Conservation (phyloP, 2,329 filamentous ascomycete genomes). For the Anisogramma anomala region DNA sequence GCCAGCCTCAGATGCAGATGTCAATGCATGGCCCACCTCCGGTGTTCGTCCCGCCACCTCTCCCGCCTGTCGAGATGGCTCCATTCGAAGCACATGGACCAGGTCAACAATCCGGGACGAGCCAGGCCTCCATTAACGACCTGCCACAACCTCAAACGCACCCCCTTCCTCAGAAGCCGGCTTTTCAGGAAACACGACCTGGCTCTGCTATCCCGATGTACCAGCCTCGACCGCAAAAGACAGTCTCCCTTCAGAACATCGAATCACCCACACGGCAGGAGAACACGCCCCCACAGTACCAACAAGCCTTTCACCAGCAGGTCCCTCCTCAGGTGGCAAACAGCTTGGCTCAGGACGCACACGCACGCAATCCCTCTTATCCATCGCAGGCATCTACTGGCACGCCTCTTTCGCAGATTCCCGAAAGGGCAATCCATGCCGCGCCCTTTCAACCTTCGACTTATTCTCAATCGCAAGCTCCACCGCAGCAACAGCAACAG, state of each 20-base stretch:
- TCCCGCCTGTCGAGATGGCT: slow-evolving; percentile 16
- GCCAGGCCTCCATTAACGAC: slow-evolving; percentile 36
- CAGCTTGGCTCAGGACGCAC: slow-evolving; percentile 45
- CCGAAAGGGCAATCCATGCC: slow-evolving; percentile 83
- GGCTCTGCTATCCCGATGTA: slow-evolving; percentile 61
- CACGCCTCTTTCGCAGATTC: slow-evolving; percentile 82
- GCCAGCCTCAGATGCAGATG: slow-evolving; percentile 19
- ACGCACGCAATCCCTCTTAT: slow-evolving; percentile 58
- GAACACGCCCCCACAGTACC: slow-evolving; percentile 40
- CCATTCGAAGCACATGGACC: slow-evolving; percentile 2
- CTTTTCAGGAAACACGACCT: slow-evolving; percentile 44
- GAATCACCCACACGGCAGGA: slow-evolving; percentile 59
- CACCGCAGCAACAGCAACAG: slow-evolving; percentile 46
- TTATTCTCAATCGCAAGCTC: slow-evolving; percentile 54
- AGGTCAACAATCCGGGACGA: slow-evolving; percentile 8
- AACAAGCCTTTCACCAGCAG: slow-evolving; percentile 89
- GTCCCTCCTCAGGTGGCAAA: slow-evolving; percentile 64
- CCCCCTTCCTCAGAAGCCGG: slow-evolving; percentile 46
- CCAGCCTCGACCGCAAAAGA: slow-evolving; percentile 88
- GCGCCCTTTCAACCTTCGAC: slow-evolving; percentile 73
- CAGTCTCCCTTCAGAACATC: slow-evolving; percentile 84
- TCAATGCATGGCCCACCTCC: slow-evolving; percentile 19
- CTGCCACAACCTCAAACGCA: slow-evolving; percentile 46
- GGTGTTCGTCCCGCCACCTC: slow-evolving; percentile 9
- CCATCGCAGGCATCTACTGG: slow-evolving; percentile 59